Base-by-base conservation (phyloP, 805 yeast genomes). In the Sugiyamaella chiloensis region DNA sequence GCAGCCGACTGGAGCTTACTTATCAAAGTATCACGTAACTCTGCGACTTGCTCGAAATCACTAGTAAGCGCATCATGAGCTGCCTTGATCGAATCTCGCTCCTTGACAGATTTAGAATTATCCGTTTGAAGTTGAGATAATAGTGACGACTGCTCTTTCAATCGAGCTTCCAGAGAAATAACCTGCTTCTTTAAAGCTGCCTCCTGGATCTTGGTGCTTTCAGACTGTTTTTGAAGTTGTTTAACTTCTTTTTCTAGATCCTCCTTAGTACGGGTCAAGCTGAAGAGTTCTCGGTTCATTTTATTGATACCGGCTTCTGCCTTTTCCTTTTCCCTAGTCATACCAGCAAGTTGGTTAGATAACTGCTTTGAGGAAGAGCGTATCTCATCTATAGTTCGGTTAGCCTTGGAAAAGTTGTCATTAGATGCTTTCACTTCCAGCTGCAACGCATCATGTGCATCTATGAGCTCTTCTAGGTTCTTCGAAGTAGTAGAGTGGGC, bases 301-400 rank as follows among this genome's bases (percentile, higher is more conserved):
- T 88, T 89, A 61, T 89, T 89, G 44, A 90, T 83, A 3, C 96
- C 97, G 50, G 80, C 83, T 58, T 90, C 96, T 1, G 91, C 85
- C 53, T 77, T 82, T 21, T 72, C 72, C 56, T 80, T 83, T 9
- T 74, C 76, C 6, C 62, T 63, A 37, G 67, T 72, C 5, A 68
- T 47, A 1, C 60, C 50, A 3, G 60, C 60, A 12, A 74, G 55
- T 50, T 71, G 70, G 2, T 51, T 50, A 34, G 64, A 63, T 14
- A 74, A 53, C 14, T 60, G 58, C 26, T 63, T 65, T 14, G 58
- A 52, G 16, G 60, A 56, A 37, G 60, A 56, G 48, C 67, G 69
- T 23, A 60, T 51, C 19, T 54, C 61, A 1, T 52, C 59, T 4
- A 69, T 60, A 3, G 62, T 64, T 3, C 53, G 51, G 43, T 72